phyloP scores from a whole-genome alignment of 2,329 filamentous ascomycete genomes.

The Canariomyces notabilis region DNA sequence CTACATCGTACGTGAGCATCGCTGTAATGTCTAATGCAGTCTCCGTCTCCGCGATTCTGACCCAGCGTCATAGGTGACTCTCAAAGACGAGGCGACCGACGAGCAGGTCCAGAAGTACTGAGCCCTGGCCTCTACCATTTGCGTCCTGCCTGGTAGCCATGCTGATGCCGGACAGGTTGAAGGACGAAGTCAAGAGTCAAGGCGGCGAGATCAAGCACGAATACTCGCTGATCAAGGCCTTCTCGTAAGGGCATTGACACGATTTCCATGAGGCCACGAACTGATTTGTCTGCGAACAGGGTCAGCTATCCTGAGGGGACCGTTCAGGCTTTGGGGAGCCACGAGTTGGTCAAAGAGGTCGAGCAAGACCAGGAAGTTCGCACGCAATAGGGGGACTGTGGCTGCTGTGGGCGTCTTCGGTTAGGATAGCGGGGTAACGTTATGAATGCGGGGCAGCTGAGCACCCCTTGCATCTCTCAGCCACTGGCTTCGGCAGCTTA shows the following conservation, averaged over 20 bases:
- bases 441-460: constrained; percentile 9
- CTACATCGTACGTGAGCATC: constrained; percentile 45
- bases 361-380: constrained; percentile 68
- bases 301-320: constrained; percentile 66
- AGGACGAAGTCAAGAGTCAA: constrained; percentile 66
- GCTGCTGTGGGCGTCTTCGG: not conserved
- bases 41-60: not conserved
- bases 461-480: not conserved
- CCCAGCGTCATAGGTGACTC: constrained; percentile 60
- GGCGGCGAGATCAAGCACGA: constrained; percentile 82
- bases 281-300: constrained; percentile 39
- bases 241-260: constrained; percentile 61
- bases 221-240: constrained; percentile 85
- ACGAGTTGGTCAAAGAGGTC: constrained; percentile 68
- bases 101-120: constrained; percentile 66
- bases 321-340: constrained; percentile 59
- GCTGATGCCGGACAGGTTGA: constrained; percentile 51
- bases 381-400: constrained; percentile 55
- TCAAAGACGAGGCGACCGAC: constrained; percentile 63
- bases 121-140: constrained; percentile 10
- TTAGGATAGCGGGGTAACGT: constrained; percentile 14
- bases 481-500: not conserved
- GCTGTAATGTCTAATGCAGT: not conserved
- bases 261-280: not conserved
- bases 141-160: not conserved